A percentile compares a stretch with the other conserved stretches of the same genome.
These are phyloP conservation scores for Beta macrorhiza DNA, from an alignment of 179 eudicot species.

Conservation along the genomic window DNA sequence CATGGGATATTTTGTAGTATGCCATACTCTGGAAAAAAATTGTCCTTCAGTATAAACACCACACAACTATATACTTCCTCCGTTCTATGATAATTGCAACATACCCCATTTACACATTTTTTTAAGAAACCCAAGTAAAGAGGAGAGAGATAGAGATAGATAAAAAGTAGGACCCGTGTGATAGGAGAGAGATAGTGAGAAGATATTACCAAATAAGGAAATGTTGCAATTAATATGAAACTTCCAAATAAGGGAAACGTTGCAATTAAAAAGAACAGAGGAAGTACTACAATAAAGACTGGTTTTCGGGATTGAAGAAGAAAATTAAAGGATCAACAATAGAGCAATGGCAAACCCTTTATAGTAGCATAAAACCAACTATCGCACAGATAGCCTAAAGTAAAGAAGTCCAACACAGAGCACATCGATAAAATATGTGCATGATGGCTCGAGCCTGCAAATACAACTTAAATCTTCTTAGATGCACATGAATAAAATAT, in stretches of 20 bases:
- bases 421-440: background rate
- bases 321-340: background rate
- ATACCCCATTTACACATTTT: no score
- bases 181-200: no score
- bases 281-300: background rate
- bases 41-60: slow-evolving; percentile 18
- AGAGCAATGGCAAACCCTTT: background rate
- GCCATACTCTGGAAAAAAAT: slow-evolving; percentile 75
- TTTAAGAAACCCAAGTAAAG: no score
- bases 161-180: no score
- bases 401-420: background rate
- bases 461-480: background rate
- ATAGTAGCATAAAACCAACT: background rate
- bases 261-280: background rate
- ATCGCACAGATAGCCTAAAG: background rate
- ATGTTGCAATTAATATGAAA: no score
- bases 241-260: no score
- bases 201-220: no score
- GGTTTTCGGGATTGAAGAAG: background rate
- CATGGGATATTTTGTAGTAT: slow-evolving; percentile 93
- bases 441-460: background rate
- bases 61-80: background rate
- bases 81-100: no score
- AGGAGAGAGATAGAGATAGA: no score
- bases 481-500: background rate